Conservation (phyloP, 345 rosid species). For the Melaleuca alternifolia region DNA sequence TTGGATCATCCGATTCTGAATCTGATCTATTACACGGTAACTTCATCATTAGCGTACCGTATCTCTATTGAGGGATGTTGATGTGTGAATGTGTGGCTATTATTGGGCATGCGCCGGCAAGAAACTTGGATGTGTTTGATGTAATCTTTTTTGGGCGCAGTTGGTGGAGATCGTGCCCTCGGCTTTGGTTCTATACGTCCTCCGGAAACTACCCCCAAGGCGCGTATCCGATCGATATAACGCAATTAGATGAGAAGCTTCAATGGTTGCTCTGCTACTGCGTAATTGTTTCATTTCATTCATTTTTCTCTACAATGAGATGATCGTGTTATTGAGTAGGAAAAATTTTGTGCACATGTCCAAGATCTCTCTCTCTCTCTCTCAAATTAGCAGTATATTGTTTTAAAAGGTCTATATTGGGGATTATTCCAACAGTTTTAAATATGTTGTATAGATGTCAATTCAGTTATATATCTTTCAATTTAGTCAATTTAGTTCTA, state of each 20-base stretch:
- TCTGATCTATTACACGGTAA: slow-evolving; percentile 53
- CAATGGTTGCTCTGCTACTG: not conserved
- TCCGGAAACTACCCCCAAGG: slow-evolving; percentile 75
- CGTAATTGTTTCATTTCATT: not conserved
- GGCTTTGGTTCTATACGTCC: slow-evolving; percentile 55
- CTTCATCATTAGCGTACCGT: not conserved
- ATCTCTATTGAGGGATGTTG: not conserved
- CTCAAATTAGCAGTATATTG: not conserved
- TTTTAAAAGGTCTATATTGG: fast-evolving
- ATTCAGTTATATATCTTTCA: too few relatives aligned
- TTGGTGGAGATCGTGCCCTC: slow-evolving; percentile 76
- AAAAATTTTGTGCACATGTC: not conserved
- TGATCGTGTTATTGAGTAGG: not conserved
- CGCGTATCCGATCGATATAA: slow-evolving; percentile 62
- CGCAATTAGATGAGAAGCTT: slow-evolving; percentile 37
- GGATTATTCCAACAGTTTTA: too few relatives aligned
- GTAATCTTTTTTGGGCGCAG: slow-evolving; percentile 11
- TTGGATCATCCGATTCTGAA: slow-evolving; percentile 63
- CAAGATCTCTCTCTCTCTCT: not conserved
- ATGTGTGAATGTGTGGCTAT: not conserved
- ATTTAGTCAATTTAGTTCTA: too few relatives aligned
- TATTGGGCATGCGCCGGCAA: not conserved
- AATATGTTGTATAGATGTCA: too few relatives aligned
- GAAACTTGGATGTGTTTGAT: not conserved
- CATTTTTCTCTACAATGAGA: not conserved